Conservation (phyloP, 345 rosid species). For the Eucalyptus rudis region DNA sequence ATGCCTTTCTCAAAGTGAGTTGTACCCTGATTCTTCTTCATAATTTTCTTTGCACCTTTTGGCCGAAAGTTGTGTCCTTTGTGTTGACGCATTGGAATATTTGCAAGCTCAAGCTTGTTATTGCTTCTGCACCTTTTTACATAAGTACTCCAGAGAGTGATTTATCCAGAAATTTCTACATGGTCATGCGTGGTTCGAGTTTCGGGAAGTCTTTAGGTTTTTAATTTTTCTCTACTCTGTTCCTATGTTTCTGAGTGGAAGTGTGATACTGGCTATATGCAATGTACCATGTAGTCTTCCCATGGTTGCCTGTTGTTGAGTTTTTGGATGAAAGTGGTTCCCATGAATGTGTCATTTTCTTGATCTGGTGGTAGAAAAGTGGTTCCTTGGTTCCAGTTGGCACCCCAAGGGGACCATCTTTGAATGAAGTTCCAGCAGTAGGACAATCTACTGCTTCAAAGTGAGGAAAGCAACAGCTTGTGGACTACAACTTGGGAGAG, state of each 20-base stretch:
- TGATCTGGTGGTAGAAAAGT: background rate
- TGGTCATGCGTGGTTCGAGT: background rate
- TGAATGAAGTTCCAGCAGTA: background rate
- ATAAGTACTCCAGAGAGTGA: background rate
- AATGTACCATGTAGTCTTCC: background rate
- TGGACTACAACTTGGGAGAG: background rate
- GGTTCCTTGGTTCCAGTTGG: background rate
- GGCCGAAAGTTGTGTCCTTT: background rate
- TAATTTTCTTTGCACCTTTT: background rate
- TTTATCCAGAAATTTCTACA: background rate
- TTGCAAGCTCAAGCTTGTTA: background rate
- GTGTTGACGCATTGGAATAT: background rate
- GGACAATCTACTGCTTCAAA: background rate
- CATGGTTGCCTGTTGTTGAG: background rate
- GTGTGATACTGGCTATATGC: background rate
- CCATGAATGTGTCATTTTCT: background rate
- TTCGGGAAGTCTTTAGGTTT: background rate
- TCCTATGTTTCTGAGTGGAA: background rate
- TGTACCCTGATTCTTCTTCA: background rate
- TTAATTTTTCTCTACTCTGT: background rate
- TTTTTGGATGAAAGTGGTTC: background rate
- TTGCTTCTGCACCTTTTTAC: background rate
- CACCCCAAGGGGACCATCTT: background rate
- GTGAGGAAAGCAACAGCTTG: background rate
- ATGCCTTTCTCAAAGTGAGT: background rate